phyloP scores from a whole-genome alignment of 139 green algal species.

The Tetraselmis chui region DNA sequence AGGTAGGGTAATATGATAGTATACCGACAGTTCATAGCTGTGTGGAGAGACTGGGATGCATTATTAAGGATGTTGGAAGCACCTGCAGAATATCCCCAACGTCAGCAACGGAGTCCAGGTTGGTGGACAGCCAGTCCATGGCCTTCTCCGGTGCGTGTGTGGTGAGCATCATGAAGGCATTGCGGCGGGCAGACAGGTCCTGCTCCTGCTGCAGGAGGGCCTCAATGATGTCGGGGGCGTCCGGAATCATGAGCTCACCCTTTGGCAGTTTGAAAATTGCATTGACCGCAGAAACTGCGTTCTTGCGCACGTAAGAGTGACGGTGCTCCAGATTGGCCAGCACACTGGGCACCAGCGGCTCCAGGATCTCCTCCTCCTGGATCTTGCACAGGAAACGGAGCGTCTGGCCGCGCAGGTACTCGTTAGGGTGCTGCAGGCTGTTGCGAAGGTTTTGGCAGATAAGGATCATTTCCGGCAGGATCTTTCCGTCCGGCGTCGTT shows the following conservation, averaged over 20 bases:
- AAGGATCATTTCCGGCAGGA: constrained; percentile 99
- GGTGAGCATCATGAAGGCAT: constrained; percentile 91
- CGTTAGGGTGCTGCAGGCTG: constrained; percentile 99
- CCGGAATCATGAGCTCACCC: constrained; percentile 84
- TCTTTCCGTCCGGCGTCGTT: constrained; percentile 87
- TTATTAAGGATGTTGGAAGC: too few relatives aligned
- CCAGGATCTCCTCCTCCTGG: constrained; percentile 93
- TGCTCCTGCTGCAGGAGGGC: constrained; percentile 59
- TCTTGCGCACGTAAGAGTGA: constrained; percentile 93
- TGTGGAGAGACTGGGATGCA: too few relatives aligned
- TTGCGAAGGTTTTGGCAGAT: constrained; percentile 99
- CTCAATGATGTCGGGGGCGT: constrained; percentile 92
- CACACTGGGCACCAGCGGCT: constrained; percentile 91
- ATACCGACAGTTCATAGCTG: too few relatives aligned
- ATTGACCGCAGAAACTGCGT: constrained; percentile 91
- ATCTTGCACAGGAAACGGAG: constrained; percentile 96
- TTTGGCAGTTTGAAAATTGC: constrained; percentile 89
- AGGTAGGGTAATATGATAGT: too few relatives aligned
- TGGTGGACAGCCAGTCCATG: constrained; percentile 76
- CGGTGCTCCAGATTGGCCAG: constrained; percentile 93
- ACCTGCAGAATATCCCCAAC: constrained; percentile 96
- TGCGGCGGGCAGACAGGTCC: constrained; percentile 87
- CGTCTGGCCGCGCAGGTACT: constrained; percentile 94
- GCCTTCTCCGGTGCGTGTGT: constrained; percentile 72
- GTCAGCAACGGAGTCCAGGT: constrained; percentile 77